Base-by-base conservation (phyloP, 352 stramenopile species). In the Pythium apleroticum region DNA sequence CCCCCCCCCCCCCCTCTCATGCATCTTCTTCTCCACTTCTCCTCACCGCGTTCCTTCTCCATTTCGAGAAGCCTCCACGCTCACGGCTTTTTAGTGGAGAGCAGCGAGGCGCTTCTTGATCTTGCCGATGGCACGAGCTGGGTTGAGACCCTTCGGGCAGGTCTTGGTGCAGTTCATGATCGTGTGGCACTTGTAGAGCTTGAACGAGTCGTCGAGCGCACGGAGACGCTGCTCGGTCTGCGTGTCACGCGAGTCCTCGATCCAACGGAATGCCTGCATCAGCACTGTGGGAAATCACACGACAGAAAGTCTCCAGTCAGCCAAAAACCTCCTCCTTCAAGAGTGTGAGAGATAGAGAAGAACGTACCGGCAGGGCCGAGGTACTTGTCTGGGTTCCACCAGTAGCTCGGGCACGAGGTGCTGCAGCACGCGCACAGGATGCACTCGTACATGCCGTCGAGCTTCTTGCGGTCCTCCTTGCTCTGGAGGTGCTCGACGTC, bases 111-210 rank as follows among this genome's bases (percentile, higher is more conserved):
- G 93, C 75, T 97, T 98, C 90, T 99, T 99, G 86, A 99, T 99
- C 73, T 99, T 93, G 52, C 90, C 97, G 76, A 99, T 99, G 46
- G 97, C 97, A 72, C 98, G 95, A 49, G 96, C 98, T 10, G 98
- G 98, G 86, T 99, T 99, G 65, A 99, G 91, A 63, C 98, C 96
- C 89, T 99, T 99, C 17, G 98, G 98, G 86, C 98, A 99, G 59
- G 97, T 98, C 75, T 98, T 98, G 68, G 95, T 98, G 89, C 98
- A 99, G 88, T 99, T 99, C 97, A 99, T 99, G 80, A 99, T 99
- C 50, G 97, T 99, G 84, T 99, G 97, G 88, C 97, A 99, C 74
- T 98, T 95, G 82, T 99, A 99, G 49, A 99, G 78, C 81, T 99
- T 99, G 84, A 99, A 99, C 61, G 97, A 93, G 83, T 99, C 98